Conservation (phyloP, 257 asterid genomes). For the Eucommia ulmoides region DNA sequence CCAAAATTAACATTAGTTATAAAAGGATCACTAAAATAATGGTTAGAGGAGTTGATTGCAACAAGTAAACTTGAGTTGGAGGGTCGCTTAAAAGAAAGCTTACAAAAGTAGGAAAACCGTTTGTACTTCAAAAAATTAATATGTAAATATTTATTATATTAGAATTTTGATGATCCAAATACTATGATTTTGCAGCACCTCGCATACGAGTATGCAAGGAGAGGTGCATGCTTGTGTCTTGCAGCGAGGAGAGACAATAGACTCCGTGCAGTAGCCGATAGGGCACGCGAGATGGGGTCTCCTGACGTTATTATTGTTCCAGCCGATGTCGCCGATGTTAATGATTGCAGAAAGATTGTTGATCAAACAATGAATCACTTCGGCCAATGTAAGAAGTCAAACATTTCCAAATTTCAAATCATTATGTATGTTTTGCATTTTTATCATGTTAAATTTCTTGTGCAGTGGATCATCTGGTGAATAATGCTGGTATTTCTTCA, state of each 20-base stretch:
- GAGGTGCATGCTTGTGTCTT: slow-evolving; percentile 60
- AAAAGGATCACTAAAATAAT: no score
- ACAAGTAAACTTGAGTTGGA: no score
- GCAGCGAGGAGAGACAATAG: slow-evolving; percentile 64
- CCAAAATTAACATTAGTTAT: no score
- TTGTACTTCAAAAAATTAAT: no score
- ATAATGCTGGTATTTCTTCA: slow-evolving; percentile 50
- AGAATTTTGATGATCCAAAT: no score
- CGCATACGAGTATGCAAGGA: slow-evolving; percentile 70
- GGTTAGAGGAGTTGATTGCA: no score
- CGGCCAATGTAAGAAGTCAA: slow-evolving; percentile 35
- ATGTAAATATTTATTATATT: no score
- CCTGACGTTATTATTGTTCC: slow-evolving; percentile 45
- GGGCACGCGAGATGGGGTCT: slow-evolving; percentile 44
- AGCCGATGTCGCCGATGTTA: slow-evolving; percentile 34
- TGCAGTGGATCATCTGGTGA: slow-evolving; percentile 69
- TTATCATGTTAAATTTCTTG: neutral
- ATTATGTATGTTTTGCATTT: no score
- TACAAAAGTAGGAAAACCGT: no score
- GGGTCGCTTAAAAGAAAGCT: no score
- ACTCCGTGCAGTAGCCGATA: slow-evolving; percentile 43
- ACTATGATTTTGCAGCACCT: slow-evolving; percentile 29
- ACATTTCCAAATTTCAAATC: neutral
- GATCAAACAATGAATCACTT: slow-evolving; percentile 45
- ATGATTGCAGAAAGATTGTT: slow-evolving; percentile 47